Evolutionary conservation across 2,329 filamentous ascomycete genomes (phyloP), one percentile per base, ranked within the genome.

Genomic region (Arthrobotrys megalospora): DNA sequence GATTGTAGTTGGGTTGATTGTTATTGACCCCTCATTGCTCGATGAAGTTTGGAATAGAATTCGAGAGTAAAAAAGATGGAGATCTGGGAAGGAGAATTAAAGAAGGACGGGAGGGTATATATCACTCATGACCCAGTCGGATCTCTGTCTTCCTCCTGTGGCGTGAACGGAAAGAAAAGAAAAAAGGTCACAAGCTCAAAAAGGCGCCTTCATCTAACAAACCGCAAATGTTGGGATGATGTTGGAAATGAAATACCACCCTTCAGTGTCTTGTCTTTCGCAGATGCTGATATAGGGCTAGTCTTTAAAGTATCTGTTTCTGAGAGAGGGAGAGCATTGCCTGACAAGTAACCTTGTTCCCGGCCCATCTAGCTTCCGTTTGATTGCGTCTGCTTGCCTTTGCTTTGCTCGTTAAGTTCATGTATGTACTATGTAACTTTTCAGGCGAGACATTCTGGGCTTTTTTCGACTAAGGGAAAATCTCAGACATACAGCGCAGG

Each of bases 281-380:
- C 62, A 73, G 69, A 73, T 73, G 69, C 60, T 66, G 45, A 66
- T 73, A 66, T 66, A 66, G 60, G 68, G 48, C 41, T 73, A 66
- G 69, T 52, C 34, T 58, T 50, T 60, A 41, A 45, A 16, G 41
- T 28, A 28, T 5, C 24, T 63, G 11, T n/a, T 19, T 63, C 45
- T 28, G 12, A 21, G 34, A 38, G 16, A 8, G 19, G 28, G 52
- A 4, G 19, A 19, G 21, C 45, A 7, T 8, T 48, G 19, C 19
- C 21, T 28, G 12, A 28, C 28, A 24, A 28, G 2, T 28, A 28
- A 28, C 24, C 24, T 28, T 28, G 24, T 28, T 5, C 24, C 24
- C 24, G 28, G 52, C 8, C 10, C 41, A 43, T 48, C 45, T 48
- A 48, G 45, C 45, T 60, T 60, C 55, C 55, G 36, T 43, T 60